phyloP scores from a whole-genome alignment of 139 green algal genomes.

The Mesostigma viride region DNA sequence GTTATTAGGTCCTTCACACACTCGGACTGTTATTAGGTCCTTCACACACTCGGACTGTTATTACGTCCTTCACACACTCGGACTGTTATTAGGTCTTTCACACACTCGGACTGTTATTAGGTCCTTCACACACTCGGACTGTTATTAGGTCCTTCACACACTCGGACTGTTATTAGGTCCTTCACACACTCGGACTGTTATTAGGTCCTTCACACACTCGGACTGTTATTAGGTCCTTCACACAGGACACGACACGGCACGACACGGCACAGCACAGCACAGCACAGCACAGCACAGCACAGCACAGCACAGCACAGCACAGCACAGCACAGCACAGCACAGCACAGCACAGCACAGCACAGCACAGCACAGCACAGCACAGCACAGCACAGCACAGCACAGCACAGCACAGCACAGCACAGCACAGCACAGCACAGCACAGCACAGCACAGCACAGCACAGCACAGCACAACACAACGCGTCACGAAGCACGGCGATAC shows the following conservation, averaged over 20 bases:
- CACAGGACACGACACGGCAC: background rate
- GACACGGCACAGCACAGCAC: background rate
- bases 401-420: conserved; percentile 14
- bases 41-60: no score
- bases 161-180: no score
- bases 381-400: conserved; percentile 20
- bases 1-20: no score
- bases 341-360: conserved; percentile 21
- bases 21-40: no score
- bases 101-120: no score
- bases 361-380: conserved; percentile 18
- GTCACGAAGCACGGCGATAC: background rate
- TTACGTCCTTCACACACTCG: no score
- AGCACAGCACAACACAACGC: background rate
- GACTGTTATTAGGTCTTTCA: no score
- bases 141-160: no score
- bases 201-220: no score
- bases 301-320: conserved; percentile 7
- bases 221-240: no score
- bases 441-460: conserved; percentile 13
- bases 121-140: no score
- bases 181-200: no score
- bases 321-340: conserved; percentile 14
- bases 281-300: background rate
- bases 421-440: conserved; percentile 10